These are phyloP conservation scores for Botrytis squamosa DNA, from an alignment of 2,329 filamentous ascomycete genomes.

Conservation along the genomic window DNA sequence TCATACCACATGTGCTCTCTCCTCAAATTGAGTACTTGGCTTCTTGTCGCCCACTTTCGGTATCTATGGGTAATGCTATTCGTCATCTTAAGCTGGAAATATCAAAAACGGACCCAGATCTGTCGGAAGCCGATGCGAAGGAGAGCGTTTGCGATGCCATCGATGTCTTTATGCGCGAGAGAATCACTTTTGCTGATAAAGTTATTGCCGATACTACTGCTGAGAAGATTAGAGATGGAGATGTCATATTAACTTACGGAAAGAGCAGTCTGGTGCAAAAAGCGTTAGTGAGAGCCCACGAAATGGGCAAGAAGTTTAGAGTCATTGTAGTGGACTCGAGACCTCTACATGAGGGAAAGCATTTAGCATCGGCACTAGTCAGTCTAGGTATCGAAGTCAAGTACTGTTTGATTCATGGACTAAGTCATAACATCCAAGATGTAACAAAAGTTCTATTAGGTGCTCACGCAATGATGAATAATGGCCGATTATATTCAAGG, in stretches of 20 bases:
- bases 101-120: conserved; percentile 82
- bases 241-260: conserved; percentile 83
- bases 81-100: conserved; percentile 92
- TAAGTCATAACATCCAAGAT: conserved; percentile 70
- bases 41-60: conserved; percentile 91
- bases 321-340: conserved; percentile 82
- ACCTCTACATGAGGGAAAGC: conserved; percentile 67
- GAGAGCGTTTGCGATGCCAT: conserved; percentile 74
- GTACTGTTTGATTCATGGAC: conserved; percentile 77
- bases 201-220: conserved; percentile 78
- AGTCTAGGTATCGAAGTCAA: conserved; percentile 69
- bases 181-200: conserved; percentile 81
- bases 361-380: conserved; percentile 69
- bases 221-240: conserved; percentile 72
- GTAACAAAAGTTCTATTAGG: conserved; percentile 69
- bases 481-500: conserved; percentile 84
- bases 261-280: conserved; percentile 84
- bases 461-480: conserved; percentile 93
- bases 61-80: conserved; percentile 96
- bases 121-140: conserved; percentile 80
- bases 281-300: conserved; percentile 71
- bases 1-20: conserved; percentile 86
- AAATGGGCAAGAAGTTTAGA: conserved; percentile 70
- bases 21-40: conserved; percentile 94
- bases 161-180: conserved; percentile 86